Percentiles rank a stretch among this genome's conserved stretches.
phyloP scores from a whole-genome alignment of 176 grass and related monocot species.

The Rhynchospora tenuis region DNA sequence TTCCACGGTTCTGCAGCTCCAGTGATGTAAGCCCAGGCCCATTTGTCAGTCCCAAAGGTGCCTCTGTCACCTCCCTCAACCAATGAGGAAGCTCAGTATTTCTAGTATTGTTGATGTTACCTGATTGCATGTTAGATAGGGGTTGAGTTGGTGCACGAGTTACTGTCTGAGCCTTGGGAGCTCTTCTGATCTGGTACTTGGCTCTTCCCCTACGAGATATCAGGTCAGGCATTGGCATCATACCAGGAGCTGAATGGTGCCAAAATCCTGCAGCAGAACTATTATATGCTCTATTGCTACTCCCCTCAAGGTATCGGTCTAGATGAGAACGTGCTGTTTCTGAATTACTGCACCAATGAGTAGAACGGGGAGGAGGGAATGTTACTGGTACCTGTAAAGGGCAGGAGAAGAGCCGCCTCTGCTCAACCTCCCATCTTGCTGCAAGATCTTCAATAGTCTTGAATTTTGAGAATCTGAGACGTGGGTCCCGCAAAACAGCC shows the following conservation, averaged over 20 bases:
- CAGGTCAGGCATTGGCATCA: not conserved
- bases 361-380: not conserved
- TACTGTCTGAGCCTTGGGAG: conserved; percentile 10
- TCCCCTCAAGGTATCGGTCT: not conserved
- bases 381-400: conserved; percentile 9
- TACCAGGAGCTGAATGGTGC: conserved; percentile 4
- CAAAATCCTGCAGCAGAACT: not conserved
- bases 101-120: conserved; percentile 7
- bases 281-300: conserved; percentile 4
- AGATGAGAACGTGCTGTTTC: not conserved
- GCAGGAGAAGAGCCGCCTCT: conserved; percentile 49
- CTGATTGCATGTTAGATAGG: not conserved
- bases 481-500: conserved; percentile 61
- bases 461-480: conserved; percentile 50
- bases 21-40: not conserved
- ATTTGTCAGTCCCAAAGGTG: not conserved
- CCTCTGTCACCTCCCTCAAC: conserved; percentile 1
- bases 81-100: conserved; percentile 18
- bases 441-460: conserved; percentile 70
- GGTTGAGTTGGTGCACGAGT: not conserved
- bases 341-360: not conserved
- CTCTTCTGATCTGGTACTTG: conserved; percentile 22
- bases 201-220: conserved; percentile 9
- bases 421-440: conserved; percentile 72
- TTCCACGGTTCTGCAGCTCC: not conserved